These are phyloP conservation scores for Curvularia spicifera DNA, from an alignment of 2,329 filamentous ascomycete species.

Conservation along the genomic window DNA sequence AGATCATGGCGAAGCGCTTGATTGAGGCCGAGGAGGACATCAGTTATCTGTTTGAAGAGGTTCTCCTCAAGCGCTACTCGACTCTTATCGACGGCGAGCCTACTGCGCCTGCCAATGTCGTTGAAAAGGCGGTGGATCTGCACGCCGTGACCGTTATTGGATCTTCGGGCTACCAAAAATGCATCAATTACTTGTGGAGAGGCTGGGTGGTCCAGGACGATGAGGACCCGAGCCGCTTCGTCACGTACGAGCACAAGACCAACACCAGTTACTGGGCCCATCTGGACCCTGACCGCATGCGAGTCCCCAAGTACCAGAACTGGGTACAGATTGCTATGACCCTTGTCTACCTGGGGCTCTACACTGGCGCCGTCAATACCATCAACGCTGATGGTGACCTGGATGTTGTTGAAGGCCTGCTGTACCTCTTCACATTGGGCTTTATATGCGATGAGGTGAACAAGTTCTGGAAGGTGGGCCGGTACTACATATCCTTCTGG, in stretches of 20 bases:
- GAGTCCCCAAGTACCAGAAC: conserved; percentile 91
- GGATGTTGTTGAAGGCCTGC: conserved; percentile 79
- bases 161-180: conserved; percentile 94
- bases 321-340: conserved; percentile 84
- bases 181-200: conserved; percentile 88
- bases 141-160: conserved; percentile 89
- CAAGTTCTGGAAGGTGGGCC: conserved; percentile 94
- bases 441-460: conserved; percentile 86
- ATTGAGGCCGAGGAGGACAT: conserved; percentile 87
- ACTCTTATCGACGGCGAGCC: conserved; percentile 74
- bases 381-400: conserved; percentile 85
- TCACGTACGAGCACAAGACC: conserved; percentile 83
- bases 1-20: conserved; percentile 87
- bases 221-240: conserved; percentile 84
- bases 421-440: conserved; percentile 90
- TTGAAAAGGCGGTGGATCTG: conserved; percentile 91
- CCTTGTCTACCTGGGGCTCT: conserved; percentile 80
- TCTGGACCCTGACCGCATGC: conserved; percentile 92
- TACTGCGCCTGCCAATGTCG: conserved; percentile 80
- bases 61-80: conserved; percentile 88
- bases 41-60: conserved; percentile 76
- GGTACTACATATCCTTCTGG: conserved; percentile 94
- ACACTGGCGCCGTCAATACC: conserved; percentile 91
- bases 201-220: conserved; percentile 98
- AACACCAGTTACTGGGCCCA: conserved; percentile 80